Conservation (phyloP, 352 stramenopile species). For the Sclerospora graminicola region DNA sequence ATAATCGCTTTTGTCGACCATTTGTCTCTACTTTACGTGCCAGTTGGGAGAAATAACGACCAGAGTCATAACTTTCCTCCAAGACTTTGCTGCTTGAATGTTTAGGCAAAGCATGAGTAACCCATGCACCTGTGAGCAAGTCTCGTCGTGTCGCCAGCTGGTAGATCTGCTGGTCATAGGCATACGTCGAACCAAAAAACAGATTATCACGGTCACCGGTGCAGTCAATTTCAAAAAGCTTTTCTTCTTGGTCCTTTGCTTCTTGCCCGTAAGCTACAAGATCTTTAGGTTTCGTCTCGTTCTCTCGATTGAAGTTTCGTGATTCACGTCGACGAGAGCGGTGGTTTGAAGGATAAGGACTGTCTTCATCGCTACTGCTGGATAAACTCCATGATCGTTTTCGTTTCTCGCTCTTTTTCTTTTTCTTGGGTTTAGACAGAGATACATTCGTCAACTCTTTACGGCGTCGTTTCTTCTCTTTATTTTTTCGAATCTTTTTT, state of each 20-base stretch:
- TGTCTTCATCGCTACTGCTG: conserved; percentile 8
- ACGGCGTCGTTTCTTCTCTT: no score
- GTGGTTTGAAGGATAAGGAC: not conserved
- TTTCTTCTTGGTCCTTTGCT: conserved; percentile 7
- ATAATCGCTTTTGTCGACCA: conserved; percentile 32
- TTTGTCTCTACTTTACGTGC: conserved; percentile 33
- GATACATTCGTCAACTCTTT: no score
- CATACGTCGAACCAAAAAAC: conserved; percentile 57
- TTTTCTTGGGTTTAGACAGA: conserved; percentile 10
- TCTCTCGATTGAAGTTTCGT: conserved; percentile 3
- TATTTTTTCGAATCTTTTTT: no score
- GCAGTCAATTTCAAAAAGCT: conserved; percentile 58
- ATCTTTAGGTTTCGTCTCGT: not conserved
- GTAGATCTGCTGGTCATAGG: conserved; percentile 57
- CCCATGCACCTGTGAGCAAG: conserved; percentile 35
- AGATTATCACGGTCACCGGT: conserved; percentile 54
- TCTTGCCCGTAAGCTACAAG: conserved; percentile 2
- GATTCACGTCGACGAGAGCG: conserved; percentile 10
- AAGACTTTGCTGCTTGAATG: conserved; percentile 1
- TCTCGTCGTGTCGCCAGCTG: conserved; percentile 36
- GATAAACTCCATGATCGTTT: conserved; percentile 8
- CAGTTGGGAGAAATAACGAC: conserved; percentile 46
- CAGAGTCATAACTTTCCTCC: not conserved
- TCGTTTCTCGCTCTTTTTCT: conserved; percentile 24
- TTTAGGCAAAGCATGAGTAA: conserved; percentile 7